These are phyloP conservation scores for Aspergillus flavus DNA, from an alignment of 2,329 filamentous ascomycete species.

Conservation along the genomic window DNA sequence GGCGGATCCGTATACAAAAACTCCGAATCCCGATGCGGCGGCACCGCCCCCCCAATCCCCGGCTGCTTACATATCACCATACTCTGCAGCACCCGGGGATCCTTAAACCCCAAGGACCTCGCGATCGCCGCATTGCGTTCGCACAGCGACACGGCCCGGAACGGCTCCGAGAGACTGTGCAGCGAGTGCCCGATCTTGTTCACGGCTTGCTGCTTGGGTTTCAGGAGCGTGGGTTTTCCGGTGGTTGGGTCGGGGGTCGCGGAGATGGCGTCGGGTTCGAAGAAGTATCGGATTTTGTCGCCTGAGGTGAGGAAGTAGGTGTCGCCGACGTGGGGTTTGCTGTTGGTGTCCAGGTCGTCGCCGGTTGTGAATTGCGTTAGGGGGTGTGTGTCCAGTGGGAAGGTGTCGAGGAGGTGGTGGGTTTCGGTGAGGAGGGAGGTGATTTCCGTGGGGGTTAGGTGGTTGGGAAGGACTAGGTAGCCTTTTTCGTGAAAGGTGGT, in stretches of 20 bases:
- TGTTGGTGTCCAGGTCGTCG: constrained; percentile 56
- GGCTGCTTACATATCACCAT: constrained; percentile 99
- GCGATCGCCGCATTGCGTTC: constrained; percentile 65
- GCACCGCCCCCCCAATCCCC: constrained; percentile 89
- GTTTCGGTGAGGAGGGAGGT: constrained; percentile 73
- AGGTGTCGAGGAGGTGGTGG: constrained; percentile 69
- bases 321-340: constrained; percentile 76
- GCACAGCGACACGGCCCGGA: constrained; percentile 56
- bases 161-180: constrained; percentile 69
- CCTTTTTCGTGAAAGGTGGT: constrained; percentile 76
- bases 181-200: constrained; percentile 87
- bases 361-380: constrained; percentile 94
- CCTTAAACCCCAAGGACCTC: constrained; percentile 68
- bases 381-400: constrained; percentile 81
- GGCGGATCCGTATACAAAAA: constrained; percentile 91
- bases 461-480: constrained; percentile 83
- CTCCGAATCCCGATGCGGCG: constrained; percentile 87
- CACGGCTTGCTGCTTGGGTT: constrained; percentile 81
- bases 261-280: constrained; percentile 87
- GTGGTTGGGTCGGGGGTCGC: constrained; percentile 42
- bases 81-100: constrained; percentile 81
- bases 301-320: constrained; percentile 89
- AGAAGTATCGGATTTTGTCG: constrained; percentile 95
- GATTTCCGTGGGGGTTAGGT: constrained; percentile 68
- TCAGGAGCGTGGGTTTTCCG: constrained; percentile 62